phyloP scores from a whole-genome alignment of 441 rosid genomes.

The Sinapis alba region DNA sequence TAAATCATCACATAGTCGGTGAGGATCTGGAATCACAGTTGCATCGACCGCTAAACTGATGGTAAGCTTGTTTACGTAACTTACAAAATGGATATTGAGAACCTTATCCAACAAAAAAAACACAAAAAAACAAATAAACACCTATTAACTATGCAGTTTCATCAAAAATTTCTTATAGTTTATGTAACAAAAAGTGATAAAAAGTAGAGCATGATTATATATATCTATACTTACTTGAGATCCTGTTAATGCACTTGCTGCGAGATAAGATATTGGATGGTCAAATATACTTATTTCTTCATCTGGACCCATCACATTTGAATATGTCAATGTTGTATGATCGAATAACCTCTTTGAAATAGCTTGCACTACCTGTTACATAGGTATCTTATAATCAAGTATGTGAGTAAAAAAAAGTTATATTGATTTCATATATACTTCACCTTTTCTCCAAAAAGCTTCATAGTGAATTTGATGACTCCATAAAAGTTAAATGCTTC shows the following conservation, averaged over 20 bases:
- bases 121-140: not conserved
- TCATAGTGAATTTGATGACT: not conserved
- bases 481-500: not conserved
- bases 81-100: conserved; percentile 2
- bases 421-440: not conserved
- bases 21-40: not conserved
- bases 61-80: not conserved
- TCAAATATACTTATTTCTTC: conserved; percentile 16
- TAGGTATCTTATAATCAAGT: not conserved
- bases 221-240: not conserved
- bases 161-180: not conserved
- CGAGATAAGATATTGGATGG: not conserved
- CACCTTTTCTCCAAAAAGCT: not conserved
- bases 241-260: not conserved
- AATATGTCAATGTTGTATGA: conserved; percentile 29
- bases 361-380: not conserved
- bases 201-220: not conserved
- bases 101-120: not conserved
- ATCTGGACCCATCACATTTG: conserved; percentile 32
- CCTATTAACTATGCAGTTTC: not conserved
- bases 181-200: not conserved
- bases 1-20: not conserved
- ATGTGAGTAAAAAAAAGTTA: not conserved
- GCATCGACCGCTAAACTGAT: not conserved
- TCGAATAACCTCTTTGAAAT: conserved; percentile 7